A percentile compares a stretch with the other conserved stretches of the same genome.
These are phyloP conservation scores for Paradendryphiella salina DNA, from an alignment of 2,329 filamentous ascomycete species.

Conservation along the genomic window DNA sequence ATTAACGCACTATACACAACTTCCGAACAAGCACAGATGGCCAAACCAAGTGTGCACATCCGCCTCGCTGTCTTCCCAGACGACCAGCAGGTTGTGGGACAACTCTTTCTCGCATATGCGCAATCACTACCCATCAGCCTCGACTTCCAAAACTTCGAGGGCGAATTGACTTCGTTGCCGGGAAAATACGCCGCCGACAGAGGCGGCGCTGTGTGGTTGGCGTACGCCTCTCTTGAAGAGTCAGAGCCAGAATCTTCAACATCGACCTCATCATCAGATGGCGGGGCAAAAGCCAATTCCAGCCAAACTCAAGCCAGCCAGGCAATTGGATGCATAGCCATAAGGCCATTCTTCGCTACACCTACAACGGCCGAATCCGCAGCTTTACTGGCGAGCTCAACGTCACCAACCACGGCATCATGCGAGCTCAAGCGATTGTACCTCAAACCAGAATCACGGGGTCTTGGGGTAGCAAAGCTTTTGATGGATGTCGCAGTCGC, in stretches of 20 bases:
- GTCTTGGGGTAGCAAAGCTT: constrained; percentile 54
- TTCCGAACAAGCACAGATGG: neutral
- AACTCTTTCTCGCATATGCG: constrained; percentile 49
- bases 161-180: constrained; percentile 58
- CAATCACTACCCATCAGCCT: constrained; percentile 57
- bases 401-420: constrained; percentile 13
- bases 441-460: constrained; percentile 53
- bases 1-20: neutral
- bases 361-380: constrained; percentile 6
- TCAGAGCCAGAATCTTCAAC: neutral
- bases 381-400: constrained; percentile 7
- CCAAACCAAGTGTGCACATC: constrained; percentile 12
- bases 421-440: constrained; percentile 65
- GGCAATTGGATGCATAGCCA: constrained; percentile 56
- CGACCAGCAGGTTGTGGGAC: constrained; percentile 47
- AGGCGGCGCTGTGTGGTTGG: constrained; percentile 56
- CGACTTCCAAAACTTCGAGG: constrained; percentile 59
- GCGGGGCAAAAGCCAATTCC: neutral
- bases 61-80: constrained; percentile 45
- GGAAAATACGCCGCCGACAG: constrained; percentile 56
- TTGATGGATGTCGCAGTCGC: constrained; percentile 53
- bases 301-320: constrained; percentile 11
- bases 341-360: constrained; percentile 48
- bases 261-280: neutral
- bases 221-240: constrained; percentile 26